Conservation (phyloP, 441 rosid genomes). For the Pelargonium australe region DNA sequence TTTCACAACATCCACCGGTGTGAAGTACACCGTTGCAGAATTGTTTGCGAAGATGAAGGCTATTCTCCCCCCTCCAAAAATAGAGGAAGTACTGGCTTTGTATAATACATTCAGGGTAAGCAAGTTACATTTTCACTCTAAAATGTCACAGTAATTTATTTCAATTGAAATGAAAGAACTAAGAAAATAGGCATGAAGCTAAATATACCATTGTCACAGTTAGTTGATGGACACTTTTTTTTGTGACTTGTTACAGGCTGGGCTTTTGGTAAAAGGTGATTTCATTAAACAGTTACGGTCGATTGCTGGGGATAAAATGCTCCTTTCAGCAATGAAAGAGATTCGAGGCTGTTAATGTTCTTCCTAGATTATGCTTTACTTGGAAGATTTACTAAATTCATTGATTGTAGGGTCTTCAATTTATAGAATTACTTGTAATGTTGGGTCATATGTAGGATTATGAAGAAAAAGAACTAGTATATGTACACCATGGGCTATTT, state of each 20-base stretch:
- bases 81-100: slow-evolving; percentile 24
- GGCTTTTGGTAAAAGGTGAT: slow-evolving; percentile 25
- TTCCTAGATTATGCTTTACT: slow-evolving; percentile 12
- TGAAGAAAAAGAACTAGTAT: not conserved
- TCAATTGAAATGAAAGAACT: not conserved
- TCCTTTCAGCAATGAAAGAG: slow-evolving; percentile 29
- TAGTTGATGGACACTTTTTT: not conserved
- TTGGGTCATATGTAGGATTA: slow-evolving; percentile 7
- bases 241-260: slow-evolving; percentile 28
- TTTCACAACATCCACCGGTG: slow-evolving; percentile 3
- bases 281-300: slow-evolving; percentile 28
- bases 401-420: slow-evolving; percentile 4
- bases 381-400: slow-evolving; percentile 11
- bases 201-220: not conserved
- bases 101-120: slow-evolving; percentile 32
- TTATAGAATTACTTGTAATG: slow-evolving; percentile 15
- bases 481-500: not conserved
- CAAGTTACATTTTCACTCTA: not conserved
- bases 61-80: slow-evolving; percentile 34
- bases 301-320: slow-evolving; percentile 34
- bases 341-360: slow-evolving; percentile 25
- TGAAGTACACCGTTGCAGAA: slow-evolving; percentile 24
- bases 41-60: slow-evolving; percentile 31
- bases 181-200: not conserved
- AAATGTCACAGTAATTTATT: not conserved